These are phyloP conservation scores for Phanerochaete sordida DNA, from an alignment of 768 basidiomycete genomes.

Conservation along the genomic window DNA sequence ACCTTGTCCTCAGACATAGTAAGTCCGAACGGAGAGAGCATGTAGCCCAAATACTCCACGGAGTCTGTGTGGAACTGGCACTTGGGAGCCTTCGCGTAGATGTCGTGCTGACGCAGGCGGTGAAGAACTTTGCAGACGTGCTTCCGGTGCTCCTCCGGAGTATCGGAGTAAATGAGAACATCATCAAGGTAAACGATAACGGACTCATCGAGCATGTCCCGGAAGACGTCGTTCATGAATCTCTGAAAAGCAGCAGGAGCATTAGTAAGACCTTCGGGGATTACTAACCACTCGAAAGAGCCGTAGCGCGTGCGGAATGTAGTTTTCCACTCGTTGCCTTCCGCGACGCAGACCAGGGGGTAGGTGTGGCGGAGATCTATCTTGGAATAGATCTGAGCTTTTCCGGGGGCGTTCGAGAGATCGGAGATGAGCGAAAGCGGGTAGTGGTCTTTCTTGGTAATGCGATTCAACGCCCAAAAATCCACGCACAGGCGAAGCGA, in stretches of 20 bases:
- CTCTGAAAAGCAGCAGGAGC: conserved; percentile 8
- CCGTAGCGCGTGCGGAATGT: conserved; percentile 35
- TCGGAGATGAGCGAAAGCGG: conserved; percentile 31
- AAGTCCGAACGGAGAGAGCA: conserved; percentile 30
- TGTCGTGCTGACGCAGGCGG: conserved; percentile 25
- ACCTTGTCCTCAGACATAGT: conserved; percentile 40
- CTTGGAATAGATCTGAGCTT: conserved; percentile 27
- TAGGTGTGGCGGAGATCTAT: conserved; percentile 39
- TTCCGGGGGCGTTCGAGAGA: conserved; percentile 19
- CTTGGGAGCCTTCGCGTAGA: conserved; percentile 30
- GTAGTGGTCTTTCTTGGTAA: conserved; percentile 31
- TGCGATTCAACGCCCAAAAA: conserved; percentile 28
- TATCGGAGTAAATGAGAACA: conserved; percentile 14
- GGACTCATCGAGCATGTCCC: conserved; percentile 12
- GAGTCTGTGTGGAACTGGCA: conserved; percentile 32
- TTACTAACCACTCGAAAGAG: conserved; percentile 32
- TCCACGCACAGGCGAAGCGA: conserved; percentile 22
- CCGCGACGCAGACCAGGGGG: conserved; percentile 37
- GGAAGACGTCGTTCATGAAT: conserved; percentile 13
- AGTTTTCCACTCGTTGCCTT: conserved; percentile 36
- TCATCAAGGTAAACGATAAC: conserved; percentile 13
- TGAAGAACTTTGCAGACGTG: conserved; percentile 16
- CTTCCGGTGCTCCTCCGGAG: conserved; percentile 14
- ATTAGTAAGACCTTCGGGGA: conserved; percentile 30
- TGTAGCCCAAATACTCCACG: conserved; percentile 41